Evolutionary conservation across 495 filamentous ascomycete genomes (phyloP).

Genomic region (Hypoxylon perforatum): DNA sequence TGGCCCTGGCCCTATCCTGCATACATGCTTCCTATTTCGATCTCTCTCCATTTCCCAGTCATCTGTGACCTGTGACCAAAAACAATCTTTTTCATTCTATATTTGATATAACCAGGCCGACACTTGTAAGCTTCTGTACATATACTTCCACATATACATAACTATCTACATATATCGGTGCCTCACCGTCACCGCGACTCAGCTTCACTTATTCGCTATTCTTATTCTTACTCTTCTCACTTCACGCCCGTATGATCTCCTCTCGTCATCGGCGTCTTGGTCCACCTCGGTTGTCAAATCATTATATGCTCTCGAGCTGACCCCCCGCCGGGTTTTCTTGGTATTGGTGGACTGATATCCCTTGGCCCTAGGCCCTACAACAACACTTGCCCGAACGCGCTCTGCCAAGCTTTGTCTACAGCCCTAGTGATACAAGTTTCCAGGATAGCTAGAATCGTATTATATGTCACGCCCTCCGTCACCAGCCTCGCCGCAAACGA

Average conservation of each 20-base stretch:
- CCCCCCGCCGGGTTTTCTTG: conserved; percentile 26
- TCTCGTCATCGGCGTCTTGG: conserved; percentile 24
- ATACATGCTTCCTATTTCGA: conserved; percentile 31
- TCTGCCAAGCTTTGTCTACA: conserved; percentile 34
- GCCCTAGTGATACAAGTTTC: conserved; percentile 32
- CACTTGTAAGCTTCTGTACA: conserved; percentile 8
- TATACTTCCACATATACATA: no score
- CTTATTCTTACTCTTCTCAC: conserved; percentile 7
- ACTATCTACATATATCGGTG: neutral
- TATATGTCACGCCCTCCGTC: conserved; percentile 28
- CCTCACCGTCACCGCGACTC: neutral
- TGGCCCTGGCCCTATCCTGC: conserved; percentile 8
- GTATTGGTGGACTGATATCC: conserved; percentile 34
- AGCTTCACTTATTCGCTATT: neutral
- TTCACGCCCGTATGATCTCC: neutral
- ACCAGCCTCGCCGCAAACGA: conserved; percentile 16
- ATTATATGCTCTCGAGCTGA: conserved; percentile 8
- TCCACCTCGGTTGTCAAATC: conserved; percentile 23
- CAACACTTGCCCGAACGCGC: conserved; percentile 30
- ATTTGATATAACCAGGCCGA: conserved; percentile 1
- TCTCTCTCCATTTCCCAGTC: conserved; percentile 19
- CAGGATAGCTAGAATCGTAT: conserved; percentile 26
- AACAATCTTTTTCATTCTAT: conserved; percentile 15
- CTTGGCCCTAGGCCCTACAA: conserved; percentile 25
- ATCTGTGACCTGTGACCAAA: conserved; percentile 27